phyloP scores from a whole-genome alignment of 768 basidiomycete genomes.

The Amyloporia xantha region DNA sequence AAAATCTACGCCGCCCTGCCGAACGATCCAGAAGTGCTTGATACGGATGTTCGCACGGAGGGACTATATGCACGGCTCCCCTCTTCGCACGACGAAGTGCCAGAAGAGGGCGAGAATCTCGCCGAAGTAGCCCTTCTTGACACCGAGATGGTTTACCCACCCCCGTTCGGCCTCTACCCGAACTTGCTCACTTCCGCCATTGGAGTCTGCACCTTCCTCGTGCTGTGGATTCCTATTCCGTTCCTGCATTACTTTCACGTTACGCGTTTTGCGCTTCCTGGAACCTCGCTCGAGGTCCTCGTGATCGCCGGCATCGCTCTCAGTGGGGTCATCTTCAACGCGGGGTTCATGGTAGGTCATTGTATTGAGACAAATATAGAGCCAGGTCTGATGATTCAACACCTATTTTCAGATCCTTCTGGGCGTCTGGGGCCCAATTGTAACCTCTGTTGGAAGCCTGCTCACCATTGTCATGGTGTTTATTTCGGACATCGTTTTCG shows the following conservation, averaged over 20 bases:
- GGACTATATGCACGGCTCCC: slow-evolving; percentile 27
- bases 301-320: slow-evolving; percentile 64
- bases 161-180: slow-evolving; percentile 80
- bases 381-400: too few relatives aligned
- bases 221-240: slow-evolving; percentile 77
- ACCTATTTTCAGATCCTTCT: slow-evolving; percentile 53
- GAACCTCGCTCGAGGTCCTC: slow-evolving; percentile 34
- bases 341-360: slow-evolving; percentile 70
- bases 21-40: slow-evolving; percentile 43
- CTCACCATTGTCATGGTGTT: slow-evolving; percentile 91
- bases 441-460: slow-evolving; percentile 85
- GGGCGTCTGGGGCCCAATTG: slow-evolving; percentile 82
- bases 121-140: slow-evolving; percentile 32
- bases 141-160: slow-evolving; percentile 25
- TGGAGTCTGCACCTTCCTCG: slow-evolving; percentile 66
- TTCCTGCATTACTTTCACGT: slow-evolving; percentile 59
- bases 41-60: slow-evolving; percentile 33
- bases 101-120: slow-evolving; percentile 6
- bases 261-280: slow-evolving; percentile 65
- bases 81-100: slow-evolving; percentile 9
- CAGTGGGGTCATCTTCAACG: slow-evolving; percentile 74
- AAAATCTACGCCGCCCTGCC: slow-evolving; percentile 71
- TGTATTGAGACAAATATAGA: neutral
- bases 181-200: slow-evolving; percentile 76
- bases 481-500: slow-evolving; percentile 69